Base-by-base conservation (phyloP, 2,329 filamentous ascomycete genomes). In the Xylaria sp. region DNA sequence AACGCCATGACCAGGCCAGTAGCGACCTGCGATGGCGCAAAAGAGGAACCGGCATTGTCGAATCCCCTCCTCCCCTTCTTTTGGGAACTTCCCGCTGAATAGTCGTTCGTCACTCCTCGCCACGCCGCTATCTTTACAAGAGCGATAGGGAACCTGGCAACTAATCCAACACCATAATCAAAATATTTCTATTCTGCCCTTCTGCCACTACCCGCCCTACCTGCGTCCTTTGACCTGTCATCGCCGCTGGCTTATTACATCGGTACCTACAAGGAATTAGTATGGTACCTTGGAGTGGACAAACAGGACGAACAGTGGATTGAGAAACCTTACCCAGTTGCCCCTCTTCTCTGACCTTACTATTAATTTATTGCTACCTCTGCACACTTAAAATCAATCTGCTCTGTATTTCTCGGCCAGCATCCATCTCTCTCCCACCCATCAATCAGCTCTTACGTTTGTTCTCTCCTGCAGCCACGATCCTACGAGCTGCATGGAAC, bases 401-500 rank as follows among this genome's bases (percentile, higher is more conserved):
- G 38, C 38, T 49, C 40, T 53, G 28, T 44, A 28, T 48, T 51
- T 20, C 59, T 44, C 63, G 42, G 66, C 66, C 53, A 66, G 40
- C 57, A 66, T 65, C 40, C 23, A 51, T n/a, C 36, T 38, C 36
- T 38, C 36, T 38, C 36, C 36, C 36, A 38, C 36, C 36, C 36
- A 13, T 38, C 36, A 38, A 38, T 38, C 36, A 38, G 36, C 36
- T 38, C 36, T 38, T 38, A 38, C 36, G 36, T 38, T 13, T 38
- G 4, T 38, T 38, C 7, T 33, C 33, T 33, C 33, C 36, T 38
- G 36, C 36, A 38, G 36, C 36, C 57, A 56, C 66, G 58, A 65
- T 67, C 62, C 67, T 58, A 59, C 64, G 48, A 63, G 61, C 64
- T 66, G 70, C 65, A 70, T 63, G 65, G 68, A 63, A 65, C 53